Evolutionary conservation across 2,329 filamentous ascomycete species (phyloP), one percentile per base, ranked within the genome.

Genomic region (Xylaria sp.): DNA sequence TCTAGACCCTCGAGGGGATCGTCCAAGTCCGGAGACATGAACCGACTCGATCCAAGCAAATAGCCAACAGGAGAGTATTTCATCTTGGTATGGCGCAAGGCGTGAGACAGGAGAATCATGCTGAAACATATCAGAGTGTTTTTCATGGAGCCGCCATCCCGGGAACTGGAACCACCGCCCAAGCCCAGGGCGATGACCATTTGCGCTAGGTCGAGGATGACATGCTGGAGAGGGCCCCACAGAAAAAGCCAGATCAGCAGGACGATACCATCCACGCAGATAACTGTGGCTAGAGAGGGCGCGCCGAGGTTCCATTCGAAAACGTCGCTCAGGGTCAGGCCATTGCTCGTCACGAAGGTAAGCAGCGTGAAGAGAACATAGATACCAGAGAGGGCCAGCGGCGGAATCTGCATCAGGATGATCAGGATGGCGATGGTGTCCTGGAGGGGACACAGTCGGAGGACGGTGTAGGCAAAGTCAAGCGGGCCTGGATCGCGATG

Each of bases 351-450:
- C 65, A 96, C 91, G 72, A 97, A 95, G 52, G 92, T 97, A 72
- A 97, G 83, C 65, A 92, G 88, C 67, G 93, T 92, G 76, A 97
- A 97, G 66, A 96, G 83, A 72, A 92, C 88, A 75, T 97, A 95
- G 70, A 96, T 91, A 73, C 91, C 81, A 65, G 92, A 93, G 69
- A 97, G 83, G 60, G 93, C 87, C 69, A 93, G 87, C 19, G 92
- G 91, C 35, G 93, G 92, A 8, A 97, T 85, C 73, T 96, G 92
- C 76, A 97, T 89, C 67, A 97, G 84, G 69, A 97, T 90, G 76
- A 97, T 96, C 74, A 97, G 86, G 70, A 97, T 96, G 72, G 93
- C 92, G 76, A 97, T 91, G 62, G 93, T 96, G 77, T 97, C 93
- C 77, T 91, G 90, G 71, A 96, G 86, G 57, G 93, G 93, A 70